These are phyloP conservation scores for Lablab purpureus DNA, from an alignment of 306 rosid species.

Conservation along the genomic window DNA sequence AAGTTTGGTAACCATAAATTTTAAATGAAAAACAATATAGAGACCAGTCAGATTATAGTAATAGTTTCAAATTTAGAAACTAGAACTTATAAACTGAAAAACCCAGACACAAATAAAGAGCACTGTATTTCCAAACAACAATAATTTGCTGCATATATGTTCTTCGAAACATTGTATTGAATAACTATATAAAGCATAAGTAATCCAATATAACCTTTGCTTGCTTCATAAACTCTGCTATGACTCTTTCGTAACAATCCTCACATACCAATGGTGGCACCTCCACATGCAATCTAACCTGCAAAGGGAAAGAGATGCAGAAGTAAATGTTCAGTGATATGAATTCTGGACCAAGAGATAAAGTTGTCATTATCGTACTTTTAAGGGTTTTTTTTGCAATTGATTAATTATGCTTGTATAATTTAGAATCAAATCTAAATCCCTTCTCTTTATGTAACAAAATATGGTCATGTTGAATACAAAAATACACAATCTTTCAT, in stretches of 20 bases:
- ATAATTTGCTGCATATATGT: background rate
- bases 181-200: background rate
- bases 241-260: constrained; percentile 76
- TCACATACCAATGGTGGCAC: constrained; percentile 86
- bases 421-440: background rate
- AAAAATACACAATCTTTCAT: too few relatives aligned
- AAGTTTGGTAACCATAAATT: constrained; percentile 10
- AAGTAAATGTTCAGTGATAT: constrained; percentile 27
- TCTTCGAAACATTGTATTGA: background rate
- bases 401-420: constrained; percentile 19
- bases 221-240: constrained; percentile 78
- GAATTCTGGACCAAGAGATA: background rate
- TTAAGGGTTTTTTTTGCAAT: constrained; percentile 8
- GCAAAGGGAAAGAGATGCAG: constrained; percentile 47
- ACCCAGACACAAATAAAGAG: constrained; percentile 24
- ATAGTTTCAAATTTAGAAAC: constrained; percentile 1
- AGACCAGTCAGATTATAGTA: background rate
- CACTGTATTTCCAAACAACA: constrained; percentile 13
- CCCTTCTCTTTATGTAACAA: background rate
- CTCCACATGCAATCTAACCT: constrained; percentile 83
- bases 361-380: background rate
- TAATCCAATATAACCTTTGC: constrained; percentile 64
- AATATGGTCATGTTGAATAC: background rate
- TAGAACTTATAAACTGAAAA: background rate
- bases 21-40: background rate